Evolutionary conservation across 805 yeast species (phyloP).

Genomic region (Lipomyces mesembrius): DNA sequence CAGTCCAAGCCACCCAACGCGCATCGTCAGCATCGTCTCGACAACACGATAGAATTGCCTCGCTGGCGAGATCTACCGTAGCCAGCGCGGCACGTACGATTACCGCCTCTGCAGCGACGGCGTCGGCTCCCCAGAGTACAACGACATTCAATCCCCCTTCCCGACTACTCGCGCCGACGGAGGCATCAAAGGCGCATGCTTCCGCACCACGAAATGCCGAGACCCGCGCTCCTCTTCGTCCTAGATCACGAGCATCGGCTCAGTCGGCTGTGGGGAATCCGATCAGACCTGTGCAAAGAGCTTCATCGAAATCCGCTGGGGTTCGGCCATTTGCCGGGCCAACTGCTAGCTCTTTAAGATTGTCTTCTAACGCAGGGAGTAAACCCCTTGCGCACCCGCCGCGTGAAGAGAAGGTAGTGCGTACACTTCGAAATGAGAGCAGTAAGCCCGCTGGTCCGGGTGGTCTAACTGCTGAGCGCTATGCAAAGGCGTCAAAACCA

Average conservation of each 20-base stretch:
- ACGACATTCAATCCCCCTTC: constrained; percentile 3
- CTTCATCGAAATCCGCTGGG: neutral
- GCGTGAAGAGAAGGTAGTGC: neutral
- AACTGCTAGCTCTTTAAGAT: neutral
- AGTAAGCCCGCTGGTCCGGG: neutral
- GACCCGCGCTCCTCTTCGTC: neutral
- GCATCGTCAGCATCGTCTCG: neutral
- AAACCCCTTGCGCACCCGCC: neutral
- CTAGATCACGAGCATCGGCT: neutral
- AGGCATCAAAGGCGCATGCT: constrained; percentile 17
- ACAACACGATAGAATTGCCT: neutral
- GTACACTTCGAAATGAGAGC: neutral
- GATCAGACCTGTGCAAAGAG: neutral
- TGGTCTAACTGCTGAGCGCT: neutral
- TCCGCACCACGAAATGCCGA: constrained; percentile 1
- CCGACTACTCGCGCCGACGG: constrained; percentile 21
- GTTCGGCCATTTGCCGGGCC: neutral
- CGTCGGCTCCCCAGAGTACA: neutral
- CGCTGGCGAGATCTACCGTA: neutral
- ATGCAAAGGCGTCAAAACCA: neutral
- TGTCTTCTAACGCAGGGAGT: neutral
- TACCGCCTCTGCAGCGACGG: neutral
- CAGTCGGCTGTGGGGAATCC: neutral
- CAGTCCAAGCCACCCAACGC: neutral
- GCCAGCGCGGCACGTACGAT: neutral